Base-by-base conservation (phyloP, 2,329 filamentous ascomycete species). In the Ophiocordyceps camponoti-leonardi region DNA sequence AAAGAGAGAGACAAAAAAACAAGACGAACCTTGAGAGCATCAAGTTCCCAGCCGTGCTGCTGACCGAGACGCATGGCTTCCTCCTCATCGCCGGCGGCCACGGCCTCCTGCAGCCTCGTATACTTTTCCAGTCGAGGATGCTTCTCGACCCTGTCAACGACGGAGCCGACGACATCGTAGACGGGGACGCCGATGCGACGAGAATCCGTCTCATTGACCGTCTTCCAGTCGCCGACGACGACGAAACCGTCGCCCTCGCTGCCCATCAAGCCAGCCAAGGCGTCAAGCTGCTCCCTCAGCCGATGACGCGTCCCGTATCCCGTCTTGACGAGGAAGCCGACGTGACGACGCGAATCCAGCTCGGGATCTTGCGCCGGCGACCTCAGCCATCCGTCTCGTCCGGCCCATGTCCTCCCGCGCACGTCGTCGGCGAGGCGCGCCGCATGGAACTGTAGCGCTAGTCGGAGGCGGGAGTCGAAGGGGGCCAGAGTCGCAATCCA, bases 251-350 rank as follows among this genome's bases (percentile, higher is more conserved):
- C 54, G n/a, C 63, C 61, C 45, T 66, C 59, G 12, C 61, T 48
- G 40, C 55, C 55, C 46, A 67, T 48, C 41, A 64, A 53, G 12
- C 49, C 49, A 18, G 49, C 46, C 41, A 73, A 60, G 0, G 71
- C 70, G 40, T 64, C 59, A 12, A 75, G 56, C 54, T 71, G 66
- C 12, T 66, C 62, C 5, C 63, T 57, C 26, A 75, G 60, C 14
- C 72, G 66, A 44, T 66, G 57, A 42, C 65, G 65, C 18, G 72
- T 75, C 45, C 72, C 72, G 53, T 72, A 75, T 28, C 72, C 72
- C 5, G 72, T 75, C 58, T 76, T 76, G 50, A 76, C 58, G 44
- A 76, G 63, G 49, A 71, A 62, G 30, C 66, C 69, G 8, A 74
- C 63, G 46, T 75, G 71, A 35, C 59, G 58, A 44, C 58, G 56